These are phyloP conservation scores for Phytophthora crassamura DNA, from an alignment of 352 stramenopile species.

Conservation along the genomic window DNA sequence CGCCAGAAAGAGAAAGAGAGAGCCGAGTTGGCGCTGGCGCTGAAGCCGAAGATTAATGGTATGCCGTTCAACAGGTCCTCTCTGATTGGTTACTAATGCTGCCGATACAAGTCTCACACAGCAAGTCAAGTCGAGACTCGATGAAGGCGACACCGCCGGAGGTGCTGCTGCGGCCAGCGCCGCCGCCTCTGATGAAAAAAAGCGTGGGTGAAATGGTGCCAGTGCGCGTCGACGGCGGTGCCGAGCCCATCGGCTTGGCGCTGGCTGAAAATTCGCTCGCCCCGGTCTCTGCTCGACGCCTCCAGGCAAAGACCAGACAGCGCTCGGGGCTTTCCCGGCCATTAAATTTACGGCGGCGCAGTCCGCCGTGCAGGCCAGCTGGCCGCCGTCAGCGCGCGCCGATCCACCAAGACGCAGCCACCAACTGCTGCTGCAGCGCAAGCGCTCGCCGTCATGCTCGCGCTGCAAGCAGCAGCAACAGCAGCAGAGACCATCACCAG, in stretches of 20 bases:
- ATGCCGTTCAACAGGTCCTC: too few relatives aligned
- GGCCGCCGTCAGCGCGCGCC: not conserved
- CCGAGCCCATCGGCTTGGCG: not conserved
- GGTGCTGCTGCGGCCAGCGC: not conserved
- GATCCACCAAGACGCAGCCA: constrained; percentile 12
- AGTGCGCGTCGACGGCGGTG: constrained; percentile 17
- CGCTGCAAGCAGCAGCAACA: not conserved
- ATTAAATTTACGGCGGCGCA: constrained; percentile 24
- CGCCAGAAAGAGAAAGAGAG: too few relatives aligned
- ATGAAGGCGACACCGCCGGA: constrained; percentile 9
- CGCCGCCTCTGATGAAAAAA: constrained; percentile 7
- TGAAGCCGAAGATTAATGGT: too few relatives aligned
- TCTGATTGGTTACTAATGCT: constrained; percentile 17
- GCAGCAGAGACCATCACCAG: constrained; percentile 22
- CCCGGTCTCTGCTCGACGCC: constrained; percentile 24
- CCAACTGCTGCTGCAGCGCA: constrained; percentile 3
- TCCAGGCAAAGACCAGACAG: constrained; percentile 21
- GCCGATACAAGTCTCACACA: not conserved
- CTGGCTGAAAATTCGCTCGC: constrained; percentile 31
- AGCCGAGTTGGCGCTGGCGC: too few relatives aligned
- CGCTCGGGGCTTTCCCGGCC: constrained; percentile 22
- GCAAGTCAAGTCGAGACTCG: constrained; percentile 1
- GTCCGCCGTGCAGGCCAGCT: constrained; percentile 4
- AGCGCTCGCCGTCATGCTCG: too few relatives aligned
- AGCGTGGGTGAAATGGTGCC: constrained; percentile 29